phyloP scores from a whole-genome alignment of 2,329 filamentous ascomycete species.

The Alternaria consortialis region DNA sequence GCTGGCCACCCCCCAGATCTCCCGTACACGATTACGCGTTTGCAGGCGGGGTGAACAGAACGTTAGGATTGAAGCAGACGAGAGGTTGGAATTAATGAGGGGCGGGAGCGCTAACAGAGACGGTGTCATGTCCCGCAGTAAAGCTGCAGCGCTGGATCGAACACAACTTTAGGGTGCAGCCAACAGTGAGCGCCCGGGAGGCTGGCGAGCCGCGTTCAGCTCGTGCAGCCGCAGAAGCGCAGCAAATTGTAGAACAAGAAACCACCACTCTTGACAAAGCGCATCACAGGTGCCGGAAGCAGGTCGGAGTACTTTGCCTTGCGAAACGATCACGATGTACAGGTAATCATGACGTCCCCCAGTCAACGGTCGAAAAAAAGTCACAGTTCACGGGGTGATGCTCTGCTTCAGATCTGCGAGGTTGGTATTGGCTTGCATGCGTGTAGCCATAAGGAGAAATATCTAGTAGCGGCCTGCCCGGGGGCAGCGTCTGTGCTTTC shows the following conservation, averaged over 20 bases:
- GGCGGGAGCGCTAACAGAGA: constrained; percentile 30
- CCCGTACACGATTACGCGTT: constrained; percentile 28
- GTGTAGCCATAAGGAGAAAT: constrained; percentile 17
- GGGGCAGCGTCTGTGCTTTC: constrained; percentile 14
- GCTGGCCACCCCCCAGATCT: constrained; percentile 15
- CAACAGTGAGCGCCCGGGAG: constrained; percentile 14
- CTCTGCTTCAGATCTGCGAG: neutral
- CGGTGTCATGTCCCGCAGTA: constrained; percentile 24
- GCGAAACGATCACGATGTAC: neutral
- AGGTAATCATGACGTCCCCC: constrained; percentile 6
- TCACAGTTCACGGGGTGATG: neutral
- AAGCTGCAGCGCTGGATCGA: constrained; percentile 10
- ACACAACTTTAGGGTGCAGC: constrained; percentile 7
- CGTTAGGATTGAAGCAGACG: constrained; percentile 14
- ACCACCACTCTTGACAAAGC: constrained; percentile 2
- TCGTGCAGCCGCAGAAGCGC: constrained; percentile 13
- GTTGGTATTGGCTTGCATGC: constrained; percentile 12
- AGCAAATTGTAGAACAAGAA: constrained; percentile 8
- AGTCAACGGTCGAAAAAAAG: neutral
- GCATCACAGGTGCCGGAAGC: constrained; percentile 2
- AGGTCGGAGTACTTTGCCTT: neutral
- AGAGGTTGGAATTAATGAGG: constrained; percentile 27
- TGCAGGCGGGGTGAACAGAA: constrained; percentile 18
- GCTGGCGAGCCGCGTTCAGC: constrained; percentile 19
- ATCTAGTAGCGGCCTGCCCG: constrained; percentile 10